These are phyloP conservation scores for Helotiales sp. DNA, from an alignment of 2,329 filamentous ascomycete species.

Conservation along the genomic window DNA sequence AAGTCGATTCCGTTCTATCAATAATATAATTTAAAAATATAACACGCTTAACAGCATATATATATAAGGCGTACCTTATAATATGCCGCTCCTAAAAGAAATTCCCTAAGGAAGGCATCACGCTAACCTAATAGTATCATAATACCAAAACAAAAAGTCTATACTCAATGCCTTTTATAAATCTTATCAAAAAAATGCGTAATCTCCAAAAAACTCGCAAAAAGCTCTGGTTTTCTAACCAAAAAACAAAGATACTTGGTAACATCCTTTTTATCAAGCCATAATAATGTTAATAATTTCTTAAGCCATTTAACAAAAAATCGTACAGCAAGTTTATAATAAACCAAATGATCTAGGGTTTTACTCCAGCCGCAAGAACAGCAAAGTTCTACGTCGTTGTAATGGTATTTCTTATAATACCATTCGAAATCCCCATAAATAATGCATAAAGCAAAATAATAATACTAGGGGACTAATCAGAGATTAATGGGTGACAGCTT, in stretches of 20 bases:
- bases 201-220: background rate
- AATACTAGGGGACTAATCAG: no score
- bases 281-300: background rate
- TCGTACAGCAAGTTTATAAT: background rate
- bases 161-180: background rate
- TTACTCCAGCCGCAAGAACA: background rate
- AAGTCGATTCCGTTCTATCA: no score
- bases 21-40: background rate
- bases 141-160: background rate
- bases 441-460: background rate
- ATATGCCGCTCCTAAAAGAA: background rate
- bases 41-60: background rate
- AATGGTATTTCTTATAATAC: background rate
- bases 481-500: no score
- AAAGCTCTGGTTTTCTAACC: background rate
- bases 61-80: background rate
- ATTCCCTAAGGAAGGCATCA: background rate
- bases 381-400: background rate
- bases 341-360: background rate
- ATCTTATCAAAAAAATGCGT: background rate
- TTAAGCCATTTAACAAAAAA: background rate
- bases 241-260: background rate
- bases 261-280: background rate
- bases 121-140: background rate
- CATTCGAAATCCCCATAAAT: background rate